Base-by-base conservation (phyloP, 2,329 filamentous ascomycete species). In the Aspergillus sergii region DNA sequence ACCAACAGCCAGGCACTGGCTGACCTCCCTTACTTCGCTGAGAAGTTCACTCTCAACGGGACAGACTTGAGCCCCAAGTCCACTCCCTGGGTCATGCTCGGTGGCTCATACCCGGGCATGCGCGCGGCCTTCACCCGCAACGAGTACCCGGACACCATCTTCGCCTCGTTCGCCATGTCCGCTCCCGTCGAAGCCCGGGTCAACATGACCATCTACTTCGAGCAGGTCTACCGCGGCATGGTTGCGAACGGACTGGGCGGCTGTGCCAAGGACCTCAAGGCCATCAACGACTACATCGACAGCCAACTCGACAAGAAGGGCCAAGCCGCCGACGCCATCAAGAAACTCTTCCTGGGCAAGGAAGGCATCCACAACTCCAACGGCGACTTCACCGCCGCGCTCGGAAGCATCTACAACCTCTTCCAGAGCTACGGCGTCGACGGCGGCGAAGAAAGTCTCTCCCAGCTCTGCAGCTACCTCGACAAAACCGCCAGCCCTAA, bases 171-270 rank as follows among this genome's bases (percentile, higher is more conserved):
- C 64, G 73, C 79, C 1, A 79, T 79, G 0, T 81, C 78, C 0
- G 79, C 80, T 6, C 80, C 80, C 0, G 79, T 84, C 0, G 73
- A 86, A 66, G 82, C 83, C 3, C 74, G 71, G 6, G 69, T 81
- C n/a, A 78, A 85, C 62, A 83, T 84, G 79, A 79, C 78, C n/a
- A 72, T 78, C 34, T 86, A 85, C 68, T 85, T 77, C 57, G 82
- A 85, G 26, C 80, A 83, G 34, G 71, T 86, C 2, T 81, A 81
- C 66, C 77, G 76, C 12, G 82, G 81, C 3, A 76, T 86, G 73
- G 76, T 79, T 3, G 77, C 76, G 7, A 84, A 84, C 61, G 85
- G 84, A 63, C 77, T 79, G 36, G 74, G 74, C 1, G 85, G 84
- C 69, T 86, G 84, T 71, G 79, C 81, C 19, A 74, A 75, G 14